These are phyloP conservation scores for Clarireedia homoeocarpa DNA, from an alignment of 2,329 filamentous ascomycete genomes.

Conservation along the genomic window DNA sequence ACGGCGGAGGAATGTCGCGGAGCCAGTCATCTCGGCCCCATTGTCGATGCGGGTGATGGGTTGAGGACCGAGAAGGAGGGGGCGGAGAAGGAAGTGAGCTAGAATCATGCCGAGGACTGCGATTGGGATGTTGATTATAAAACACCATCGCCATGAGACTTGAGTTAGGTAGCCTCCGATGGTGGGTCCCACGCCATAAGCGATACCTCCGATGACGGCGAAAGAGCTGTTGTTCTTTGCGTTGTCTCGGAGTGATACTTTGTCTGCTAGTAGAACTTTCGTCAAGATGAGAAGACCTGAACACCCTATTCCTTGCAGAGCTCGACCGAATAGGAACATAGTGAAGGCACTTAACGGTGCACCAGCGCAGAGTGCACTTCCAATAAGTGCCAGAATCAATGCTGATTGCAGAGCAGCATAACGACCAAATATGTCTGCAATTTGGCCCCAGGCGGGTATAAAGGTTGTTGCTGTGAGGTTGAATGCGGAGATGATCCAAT, in stretches of 20 bases:
- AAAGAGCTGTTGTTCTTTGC: constrained; percentile 56
- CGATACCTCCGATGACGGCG: constrained; percentile 49
- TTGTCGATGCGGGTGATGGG: constrained; percentile 34
- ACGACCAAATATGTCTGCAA: constrained; percentile 58
- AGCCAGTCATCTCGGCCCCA: constrained; percentile 31
- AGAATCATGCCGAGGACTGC: constrained; percentile 43
- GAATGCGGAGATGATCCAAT: constrained; percentile 64
- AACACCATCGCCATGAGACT: constrained; percentile 58
- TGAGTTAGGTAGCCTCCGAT: constrained; percentile 48
- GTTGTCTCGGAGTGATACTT: constrained; percentile 53
- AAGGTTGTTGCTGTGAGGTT: constrained; percentile 60
- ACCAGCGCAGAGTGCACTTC: constrained; percentile 53
- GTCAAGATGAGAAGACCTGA: constrained; percentile 54
- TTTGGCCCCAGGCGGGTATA: constrained; percentile 57
- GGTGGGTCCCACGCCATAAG: constrained; percentile 50
- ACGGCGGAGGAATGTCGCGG: constrained; percentile 29
- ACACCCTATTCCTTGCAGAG: constrained; percentile 53
- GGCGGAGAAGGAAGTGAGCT: constrained; percentile 48
- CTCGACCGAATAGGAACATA: constrained; percentile 54
- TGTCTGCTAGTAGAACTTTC: constrained; percentile 56
- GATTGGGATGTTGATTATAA: constrained; percentile 55
- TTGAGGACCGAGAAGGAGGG: constrained; percentile 48
- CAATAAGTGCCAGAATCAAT: constrained; percentile 49
- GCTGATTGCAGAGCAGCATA: constrained; percentile 50
- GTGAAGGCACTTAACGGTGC: constrained; percentile 46